Evolutionary conservation across 805 yeast genomes (phyloP).

Genomic region (Lipomyces sp.): DNA sequence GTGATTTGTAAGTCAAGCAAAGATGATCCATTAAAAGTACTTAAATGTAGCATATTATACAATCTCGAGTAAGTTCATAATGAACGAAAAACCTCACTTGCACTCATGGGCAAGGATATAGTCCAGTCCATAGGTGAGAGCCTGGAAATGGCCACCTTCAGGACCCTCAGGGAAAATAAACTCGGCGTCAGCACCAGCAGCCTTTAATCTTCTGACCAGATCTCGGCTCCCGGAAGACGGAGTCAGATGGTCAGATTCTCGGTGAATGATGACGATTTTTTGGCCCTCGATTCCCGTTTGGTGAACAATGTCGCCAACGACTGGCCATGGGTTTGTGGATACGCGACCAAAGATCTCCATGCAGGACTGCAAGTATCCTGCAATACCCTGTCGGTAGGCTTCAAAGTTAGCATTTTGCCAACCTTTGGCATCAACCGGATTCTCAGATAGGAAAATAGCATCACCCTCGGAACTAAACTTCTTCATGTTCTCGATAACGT

Average conservation of each 20-base stretch:
- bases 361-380: conserved; percentile 31
- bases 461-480: conserved; percentile 27
- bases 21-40: not conserved
- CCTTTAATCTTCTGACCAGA: conserved; percentile 29
- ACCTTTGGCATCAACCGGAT: conserved; percentile 35
- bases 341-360: conserved; percentile 36
- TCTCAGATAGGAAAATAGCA: conserved; percentile 26
- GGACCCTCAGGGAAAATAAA: conserved; percentile 28
- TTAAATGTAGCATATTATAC: not conserved
- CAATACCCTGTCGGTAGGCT: conserved; percentile 35
- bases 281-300: conserved; percentile 31
- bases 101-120: conserved; percentile 30
- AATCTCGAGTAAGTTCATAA: not conserved
- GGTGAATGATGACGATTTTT: conserved; percentile 31
- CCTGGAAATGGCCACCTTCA: conserved; percentile 36
- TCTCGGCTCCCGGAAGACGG: conserved; percentile 30
- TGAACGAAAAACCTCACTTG: not conserved
- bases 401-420: conserved; percentile 37
- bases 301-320: conserved; percentile 31
- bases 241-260: conserved; percentile 28
- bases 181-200: conserved; percentile 37
- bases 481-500: conserved; percentile 32
- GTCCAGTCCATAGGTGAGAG: conserved; percentile 33
- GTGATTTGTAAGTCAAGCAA: no score
- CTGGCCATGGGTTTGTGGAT: conserved; percentile 32